Evolutionary conservation across 2,329 filamentous ascomycete genomes (phyloP), one percentile per base, ranked within the genome.

Genomic region (Uncinocarpus reesii): DNA sequence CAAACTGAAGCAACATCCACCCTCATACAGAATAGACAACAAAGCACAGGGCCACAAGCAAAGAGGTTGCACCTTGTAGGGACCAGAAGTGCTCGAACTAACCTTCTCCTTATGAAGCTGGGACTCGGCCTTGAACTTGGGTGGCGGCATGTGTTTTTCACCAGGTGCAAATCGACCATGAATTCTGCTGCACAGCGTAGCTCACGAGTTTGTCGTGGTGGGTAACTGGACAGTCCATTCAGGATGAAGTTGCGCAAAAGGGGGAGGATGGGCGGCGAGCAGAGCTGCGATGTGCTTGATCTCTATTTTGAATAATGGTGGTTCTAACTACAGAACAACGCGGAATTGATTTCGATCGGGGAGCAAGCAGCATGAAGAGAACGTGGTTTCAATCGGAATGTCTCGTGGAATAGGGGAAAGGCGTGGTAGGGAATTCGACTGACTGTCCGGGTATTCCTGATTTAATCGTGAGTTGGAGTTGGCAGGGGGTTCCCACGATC

Each of bases 61-160:
- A 6, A 18, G 20, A 10, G 13, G 15, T 7, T 16, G 32, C 7
- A 35, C n/a, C n/a, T 6, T 3, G 32, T 18, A 2, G 7, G 32
- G 7, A 35, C 32, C n/a, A 20, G n/a, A n/a, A n/a, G n/a, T 2
- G 29, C 11, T n/a, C 4, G 8, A 26, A 62, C 62, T 36, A 47
- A 77, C 75, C 73, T 78, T 78, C 67, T 74, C 74, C 67, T 77
- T 74, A 63, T 78, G 75, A 60, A 73, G 65, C 68, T 78, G 75
- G 65, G 74, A 73, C 68, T 74, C 73, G 59, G 71, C 61, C 63
- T 61, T 65, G 48, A 64, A 65, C 60, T 62, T 65, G 56, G 58
- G 58, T 53, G 61, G 60, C 64, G 67, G 66, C 66, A 69, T 69
- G 65, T 68, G 66, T 67, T 56, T 60, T 26, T 41, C 28, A 20